Evolutionary conservation across 2,329 filamentous ascomycete genomes (phyloP).

Genomic region (Bretziella fagacearum): DNA sequence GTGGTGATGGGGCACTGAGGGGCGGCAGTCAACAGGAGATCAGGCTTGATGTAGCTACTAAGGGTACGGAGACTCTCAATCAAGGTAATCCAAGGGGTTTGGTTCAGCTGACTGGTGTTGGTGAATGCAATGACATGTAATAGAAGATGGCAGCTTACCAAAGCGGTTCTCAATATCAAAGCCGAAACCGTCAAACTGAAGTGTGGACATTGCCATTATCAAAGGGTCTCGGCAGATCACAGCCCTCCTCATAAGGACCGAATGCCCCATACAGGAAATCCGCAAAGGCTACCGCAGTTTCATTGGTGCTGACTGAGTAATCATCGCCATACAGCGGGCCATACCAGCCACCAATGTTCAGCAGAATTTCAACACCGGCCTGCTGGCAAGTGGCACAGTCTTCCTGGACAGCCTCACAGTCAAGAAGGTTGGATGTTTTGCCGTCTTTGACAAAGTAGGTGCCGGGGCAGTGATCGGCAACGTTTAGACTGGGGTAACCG

Average conservation of each 20-base stretch:
- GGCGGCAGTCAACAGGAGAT: constrained; percentile 26
- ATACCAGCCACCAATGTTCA: constrained; percentile 23
- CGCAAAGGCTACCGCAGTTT: constrained; percentile 23
- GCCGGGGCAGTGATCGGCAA: constrained; percentile 24
- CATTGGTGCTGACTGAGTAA: constrained; percentile 21
- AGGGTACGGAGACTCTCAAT: constrained; percentile 22
- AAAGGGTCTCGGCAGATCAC: constrained; percentile 25
- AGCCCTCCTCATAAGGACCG: constrained; percentile 22
- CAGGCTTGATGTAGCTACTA: constrained; percentile 16
- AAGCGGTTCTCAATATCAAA: constrained; percentile 25
- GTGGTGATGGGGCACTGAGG: constrained; percentile 27
- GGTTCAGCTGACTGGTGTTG: constrained; percentile 17
- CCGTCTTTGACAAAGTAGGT: constrained; percentile 18
- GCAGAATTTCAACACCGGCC: constrained; percentile 27
- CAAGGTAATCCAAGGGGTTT: constrained; percentile 25
- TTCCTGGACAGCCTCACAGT: constrained; percentile 23
- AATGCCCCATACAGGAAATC: constrained; percentile 25
- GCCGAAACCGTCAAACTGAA: constrained; percentile 27
- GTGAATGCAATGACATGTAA: not conserved
- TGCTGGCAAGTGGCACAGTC: constrained; percentile 27
- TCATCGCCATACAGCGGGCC: constrained; percentile 17
- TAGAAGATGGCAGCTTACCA: constrained; percentile 18
- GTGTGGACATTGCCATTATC: constrained; percentile 17
- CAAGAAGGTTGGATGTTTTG: constrained; percentile 20
- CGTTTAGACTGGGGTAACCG: constrained; percentile 25